Conservation (phyloP, 2,329 filamentous ascomycete genomes). For the Cercospora beticola region DNA sequence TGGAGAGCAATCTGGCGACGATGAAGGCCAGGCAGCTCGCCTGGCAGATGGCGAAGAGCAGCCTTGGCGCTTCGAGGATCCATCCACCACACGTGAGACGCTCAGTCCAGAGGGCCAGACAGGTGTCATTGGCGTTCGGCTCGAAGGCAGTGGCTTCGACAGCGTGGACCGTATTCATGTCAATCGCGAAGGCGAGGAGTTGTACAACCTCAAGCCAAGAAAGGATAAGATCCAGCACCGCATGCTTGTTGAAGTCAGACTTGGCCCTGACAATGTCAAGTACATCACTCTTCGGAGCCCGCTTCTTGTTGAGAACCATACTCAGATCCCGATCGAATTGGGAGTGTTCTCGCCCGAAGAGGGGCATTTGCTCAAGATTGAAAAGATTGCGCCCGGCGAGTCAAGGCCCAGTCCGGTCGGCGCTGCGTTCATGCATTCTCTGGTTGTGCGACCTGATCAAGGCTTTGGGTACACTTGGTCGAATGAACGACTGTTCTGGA, state of each 20-base stretch:
- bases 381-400: slow-evolving; percentile 93
- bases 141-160: slow-evolving; percentile 94
- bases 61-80: slow-evolving; percentile 96
- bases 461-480: slow-evolving; percentile 98
- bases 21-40: slow-evolving; percentile 69
- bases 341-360: slow-evolving; percentile 86
- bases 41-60: slow-evolving; percentile 85
- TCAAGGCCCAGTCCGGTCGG: slow-evolving; percentile 87
- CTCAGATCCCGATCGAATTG: slow-evolving; percentile 90
- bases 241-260: slow-evolving; percentile 83
- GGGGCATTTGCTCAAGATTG: slow-evolving; percentile 90
- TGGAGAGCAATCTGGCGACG: slow-evolving; percentile 57
- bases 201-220: slow-evolving; percentile 86
- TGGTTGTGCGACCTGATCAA: slow-evolving; percentile 86
- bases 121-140: slow-evolving; percentile 74
- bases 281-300: slow-evolving; percentile 95
- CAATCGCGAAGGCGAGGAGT: slow-evolving; percentile 87
- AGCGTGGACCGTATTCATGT: slow-evolving; percentile 82
- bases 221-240: slow-evolving; percentile 83
- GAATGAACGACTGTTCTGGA: slow-evolving; percentile 86
- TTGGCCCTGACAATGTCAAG: slow-evolving; percentile 95
- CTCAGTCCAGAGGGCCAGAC: slow-evolving; percentile 79
- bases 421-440: slow-evolving; percentile 82
- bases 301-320: slow-evolving; percentile 89
- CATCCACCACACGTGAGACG: slow-evolving; percentile 92